These are phyloP conservation scores for Sphagnum magellanicum DNA, from an alignment of 228 moss, liverwort and hornwort genomes.

Conservation along the genomic window DNA sequence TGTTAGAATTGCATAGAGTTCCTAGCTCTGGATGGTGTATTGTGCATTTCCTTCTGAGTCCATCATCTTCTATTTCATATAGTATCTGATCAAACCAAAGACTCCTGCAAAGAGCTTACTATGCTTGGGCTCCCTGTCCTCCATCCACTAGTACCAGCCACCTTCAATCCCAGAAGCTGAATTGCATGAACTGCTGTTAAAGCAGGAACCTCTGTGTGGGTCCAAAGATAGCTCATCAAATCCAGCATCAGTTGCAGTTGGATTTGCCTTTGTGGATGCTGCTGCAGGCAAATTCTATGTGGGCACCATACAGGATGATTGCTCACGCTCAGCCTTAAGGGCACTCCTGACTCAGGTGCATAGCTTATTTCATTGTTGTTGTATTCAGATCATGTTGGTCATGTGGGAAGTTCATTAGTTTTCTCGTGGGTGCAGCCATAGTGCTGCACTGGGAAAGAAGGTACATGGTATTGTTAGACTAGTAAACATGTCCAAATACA, in stretches of 20 bases:
- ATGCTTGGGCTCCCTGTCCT: neutral
- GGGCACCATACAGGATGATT: slow-evolving; percentile 67
- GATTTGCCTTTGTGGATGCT: slow-evolving; percentile 91
- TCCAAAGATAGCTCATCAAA: slow-evolving; percentile 27
- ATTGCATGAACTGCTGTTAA: neutral
- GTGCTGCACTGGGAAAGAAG: no score
- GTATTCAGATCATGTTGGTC: neutral
- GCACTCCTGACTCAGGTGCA: slow-evolving; percentile 71
- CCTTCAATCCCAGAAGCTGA: neutral
- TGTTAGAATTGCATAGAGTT: no score
- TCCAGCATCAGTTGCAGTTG: slow-evolving; percentile 45
- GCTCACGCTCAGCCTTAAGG: slow-evolving; percentile 63
- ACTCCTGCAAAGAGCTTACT: neutral
- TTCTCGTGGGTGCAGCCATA: no score
- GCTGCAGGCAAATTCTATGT: slow-evolving; percentile 92
- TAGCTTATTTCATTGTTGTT: no score
- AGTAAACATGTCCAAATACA: no score
- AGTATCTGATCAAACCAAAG: neutral
- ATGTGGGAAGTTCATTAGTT: neutral
- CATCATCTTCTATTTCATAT: neutral
- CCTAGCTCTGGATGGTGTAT: no score
- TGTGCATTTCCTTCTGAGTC: no score
- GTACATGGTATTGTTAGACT: no score
- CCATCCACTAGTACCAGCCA: neutral
- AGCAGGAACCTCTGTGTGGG: slow-evolving; percentile 29